Conservation (phyloP, 2,329 filamentous ascomycete genomes). For the Fusarium guadeloupense region DNA sequence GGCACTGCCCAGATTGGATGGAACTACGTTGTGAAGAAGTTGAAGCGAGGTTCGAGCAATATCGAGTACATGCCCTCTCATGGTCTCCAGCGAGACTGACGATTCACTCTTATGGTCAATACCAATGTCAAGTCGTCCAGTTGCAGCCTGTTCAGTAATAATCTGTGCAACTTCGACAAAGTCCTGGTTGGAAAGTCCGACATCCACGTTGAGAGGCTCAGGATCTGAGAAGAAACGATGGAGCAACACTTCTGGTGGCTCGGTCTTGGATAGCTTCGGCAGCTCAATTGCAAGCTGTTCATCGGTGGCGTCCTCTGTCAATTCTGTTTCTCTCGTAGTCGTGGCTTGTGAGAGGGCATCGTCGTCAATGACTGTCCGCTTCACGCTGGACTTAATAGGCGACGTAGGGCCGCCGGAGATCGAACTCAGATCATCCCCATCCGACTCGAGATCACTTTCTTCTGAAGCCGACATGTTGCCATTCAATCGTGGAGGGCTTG, state of each 20-base stretch:
- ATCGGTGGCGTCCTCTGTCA: conserved; percentile 54
- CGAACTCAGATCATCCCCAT: conserved; percentile 64
- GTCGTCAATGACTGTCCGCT: conserved; percentile 61
- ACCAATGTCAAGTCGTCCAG: conserved; percentile 55
- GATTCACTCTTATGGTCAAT: conserved; percentile 35
- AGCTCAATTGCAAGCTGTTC: conserved; percentile 60
- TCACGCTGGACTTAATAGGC: conserved; percentile 59
- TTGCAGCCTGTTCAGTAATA: conserved; percentile 74
- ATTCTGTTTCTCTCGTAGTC: conserved; percentile 60
- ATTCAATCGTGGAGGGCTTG: conserved; percentile 53
- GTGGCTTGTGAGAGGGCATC: conserved; percentile 63
- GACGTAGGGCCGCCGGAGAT: conserved; percentile 60
- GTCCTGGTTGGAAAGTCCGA: conserved; percentile 64
- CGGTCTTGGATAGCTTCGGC: conserved; percentile 58
- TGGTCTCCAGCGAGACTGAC: conserved; percentile 41
- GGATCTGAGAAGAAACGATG: conserved; percentile 67
- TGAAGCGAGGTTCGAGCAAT: conserved; percentile 60
- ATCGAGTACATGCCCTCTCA: conserved; percentile 54
- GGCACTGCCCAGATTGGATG: conserved; percentile 54
- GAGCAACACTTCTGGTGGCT: conserved; percentile 60
- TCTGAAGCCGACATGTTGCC: conserved; percentile 55
- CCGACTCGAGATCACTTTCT: conserved; percentile 62
- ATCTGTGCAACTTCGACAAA: conserved; percentile 74
- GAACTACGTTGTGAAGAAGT: conserved; percentile 56
- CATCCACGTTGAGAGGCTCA: conserved; percentile 60